Percentiles rank a stretch among this genome's conserved stretches.
These are phyloP conservation scores for Hemisphaericaspora xylofermentans DNA, from an alignment of 1,139 yeast genomes.

Conservation along the genomic window DNA sequence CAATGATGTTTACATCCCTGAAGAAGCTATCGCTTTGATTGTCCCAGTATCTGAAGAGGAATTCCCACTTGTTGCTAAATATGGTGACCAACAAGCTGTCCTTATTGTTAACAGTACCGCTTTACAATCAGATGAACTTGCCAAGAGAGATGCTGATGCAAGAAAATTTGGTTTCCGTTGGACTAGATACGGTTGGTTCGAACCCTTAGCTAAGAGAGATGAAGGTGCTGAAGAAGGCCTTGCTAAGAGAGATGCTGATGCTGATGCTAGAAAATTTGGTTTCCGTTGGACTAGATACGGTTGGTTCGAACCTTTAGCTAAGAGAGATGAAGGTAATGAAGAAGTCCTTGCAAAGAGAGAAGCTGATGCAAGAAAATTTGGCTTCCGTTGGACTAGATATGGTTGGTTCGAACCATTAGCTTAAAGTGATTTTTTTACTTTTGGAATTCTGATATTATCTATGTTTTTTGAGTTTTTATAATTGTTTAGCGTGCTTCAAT, in stretches of 20 bases:
- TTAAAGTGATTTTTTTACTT: not conserved
- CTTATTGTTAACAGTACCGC: conserved; percentile 9
- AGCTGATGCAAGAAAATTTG: conserved; percentile 9
- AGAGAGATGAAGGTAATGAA: conserved; percentile 12
- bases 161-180: conserved; percentile 6
- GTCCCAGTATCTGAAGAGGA: conserved; percentile 9
- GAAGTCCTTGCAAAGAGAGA: conserved; percentile 8
- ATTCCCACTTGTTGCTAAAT: conserved; percentile 7
- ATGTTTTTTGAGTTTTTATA: not conserved
- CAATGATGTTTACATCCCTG: conserved; percentile 6
- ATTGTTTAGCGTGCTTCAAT: not conserved
- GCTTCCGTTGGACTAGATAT: conserved; percentile 1
- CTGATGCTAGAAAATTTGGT: conserved; percentile 3
- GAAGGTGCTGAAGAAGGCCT: conserved; percentile 5
- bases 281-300: conserved; percentile 12
- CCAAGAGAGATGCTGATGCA: conserved; percentile 10
- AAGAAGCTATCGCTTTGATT: conserved; percentile 8
- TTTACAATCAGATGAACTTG: conserved; percentile 1
- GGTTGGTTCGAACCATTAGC: conserved; percentile 1
- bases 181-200: not conserved
- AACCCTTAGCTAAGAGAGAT: not conserved
- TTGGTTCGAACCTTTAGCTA: conserved; percentile 11
- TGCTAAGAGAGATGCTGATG: conserved; percentile 12
- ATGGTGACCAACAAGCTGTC: conserved; percentile 7
- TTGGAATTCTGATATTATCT: no score